Conservation (phyloP, 2,329 filamentous ascomycete species). For the Pseudofabraea citricarpa region DNA sequence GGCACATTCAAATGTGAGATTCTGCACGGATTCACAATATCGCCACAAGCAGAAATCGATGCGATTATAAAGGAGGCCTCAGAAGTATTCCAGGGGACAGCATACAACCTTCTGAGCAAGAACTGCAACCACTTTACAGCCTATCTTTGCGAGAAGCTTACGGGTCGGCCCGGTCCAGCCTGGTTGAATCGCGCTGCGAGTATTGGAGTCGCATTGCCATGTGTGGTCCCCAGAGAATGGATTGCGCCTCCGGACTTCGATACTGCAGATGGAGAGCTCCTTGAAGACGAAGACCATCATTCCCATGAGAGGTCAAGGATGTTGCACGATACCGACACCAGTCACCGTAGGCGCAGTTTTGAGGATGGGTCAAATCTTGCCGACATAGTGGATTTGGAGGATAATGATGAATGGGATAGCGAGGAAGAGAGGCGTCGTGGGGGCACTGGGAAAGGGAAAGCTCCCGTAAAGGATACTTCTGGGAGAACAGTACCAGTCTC, state of each 20-base stretch:
- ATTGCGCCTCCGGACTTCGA: conserved; percentile 74
- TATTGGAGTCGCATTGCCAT: conserved; percentile 76
- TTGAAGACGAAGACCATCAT: conserved; percentile 41
- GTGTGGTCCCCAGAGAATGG: conserved; percentile 79
- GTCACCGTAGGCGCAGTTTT: conserved; percentile 22
- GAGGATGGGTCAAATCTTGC: conserved; percentile 12
- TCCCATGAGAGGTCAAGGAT: conserved; percentile 53
- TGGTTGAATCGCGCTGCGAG: conserved; percentile 84
- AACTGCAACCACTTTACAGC: conserved; percentile 91
- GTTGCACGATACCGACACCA: conserved; percentile 36
- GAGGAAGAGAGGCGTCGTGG: conserved; percentile 39
- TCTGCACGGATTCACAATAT: conserved; percentile 74
- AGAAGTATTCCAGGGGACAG: conserved; percentile 67
- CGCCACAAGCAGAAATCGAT: conserved; percentile 65
- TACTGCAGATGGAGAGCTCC: conserved; percentile 64
- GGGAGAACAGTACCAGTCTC: conserved; percentile 47
- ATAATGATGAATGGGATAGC: conserved; percentile 37
- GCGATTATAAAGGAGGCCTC: conserved; percentile 63
- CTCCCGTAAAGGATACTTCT: conserved; percentile 40
- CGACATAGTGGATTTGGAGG: conserved; percentile 9
- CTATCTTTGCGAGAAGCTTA: conserved; percentile 69
- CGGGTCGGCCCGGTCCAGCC: conserved; percentile 60
- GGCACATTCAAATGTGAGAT: conserved; percentile 72
- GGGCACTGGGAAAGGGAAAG: conserved; percentile 28
- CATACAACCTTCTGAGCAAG: conserved; percentile 75